Base-by-base conservation (phyloP, 169 alveolate species). In the Plasmodium vinckei region DNA sequence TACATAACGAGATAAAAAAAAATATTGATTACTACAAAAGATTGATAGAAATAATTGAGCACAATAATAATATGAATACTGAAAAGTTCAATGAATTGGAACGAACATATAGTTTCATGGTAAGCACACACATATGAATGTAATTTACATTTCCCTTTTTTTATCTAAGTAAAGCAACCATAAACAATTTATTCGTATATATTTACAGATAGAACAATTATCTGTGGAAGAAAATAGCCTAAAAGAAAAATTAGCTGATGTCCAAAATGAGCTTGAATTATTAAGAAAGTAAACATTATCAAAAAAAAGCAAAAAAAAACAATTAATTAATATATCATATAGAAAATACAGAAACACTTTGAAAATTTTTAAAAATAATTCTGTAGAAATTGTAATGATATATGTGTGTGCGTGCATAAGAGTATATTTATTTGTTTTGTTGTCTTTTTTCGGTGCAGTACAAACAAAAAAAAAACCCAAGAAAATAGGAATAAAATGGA, bases 401-500 rank as follows among this genome's bases (percentile, higher is more conserved):
- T 12, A 60, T 73, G 23, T 42, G 53, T 9, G 47, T 57, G n/a
- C 13, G 42, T 72, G 57, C 57, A 64, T 39, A 64, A 12, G 15
- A 13, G 15, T 64, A 64, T 33, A 64, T 21, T 21, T 63, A 63
- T 25, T 10, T 63, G 46, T 25, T 44, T 42, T 47, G 54, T 51
- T 60, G 44, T 39, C 33, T 27, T 46, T 27, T 75, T 19, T 47
- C 42, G 47, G 4, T 15, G 46, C 70, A 75, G 88, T 33, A 73
- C 61, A 75, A 75, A 75, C 64, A 47, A 61, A 75, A 75, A 75
- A 54, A 75, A 75, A 64, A 23, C 49, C 54, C 88, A 75, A 60
- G 88, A 75, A 47, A 75, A 75, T 39, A 75, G 64, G 49, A 75
- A 75, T 46, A 75, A 75, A 64, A 75, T 49, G 75, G 88, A 60